Evolutionary conservation across 2,329 filamentous ascomycete genomes (phyloP).

Genomic region (Cryoendolithus antarcticus): DNA sequence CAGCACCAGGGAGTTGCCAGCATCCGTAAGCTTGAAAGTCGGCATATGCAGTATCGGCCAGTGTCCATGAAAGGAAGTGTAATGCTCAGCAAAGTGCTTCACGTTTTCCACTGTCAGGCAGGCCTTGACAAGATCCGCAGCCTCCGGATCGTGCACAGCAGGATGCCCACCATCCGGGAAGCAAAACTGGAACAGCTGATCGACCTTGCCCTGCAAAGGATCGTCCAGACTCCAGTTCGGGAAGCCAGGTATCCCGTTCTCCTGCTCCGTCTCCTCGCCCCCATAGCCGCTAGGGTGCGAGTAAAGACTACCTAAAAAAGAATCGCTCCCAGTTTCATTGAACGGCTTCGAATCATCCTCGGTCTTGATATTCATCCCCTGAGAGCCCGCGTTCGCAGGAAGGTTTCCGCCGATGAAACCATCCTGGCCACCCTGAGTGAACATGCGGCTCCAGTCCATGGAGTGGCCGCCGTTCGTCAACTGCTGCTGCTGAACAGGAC

Average conservation of each 20-base stretch:
- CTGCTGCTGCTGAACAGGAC: slow-evolving; percentile 13
- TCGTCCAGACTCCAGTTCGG: slow-evolving; percentile 33
- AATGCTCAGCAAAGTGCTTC: slow-evolving; percentile 58
- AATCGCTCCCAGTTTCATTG: slow-evolving; percentile 33
- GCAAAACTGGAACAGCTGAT: slow-evolving; percentile 38
- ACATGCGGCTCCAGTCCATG: slow-evolving; percentile 34
- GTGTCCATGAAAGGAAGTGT: slow-evolving; percentile 61
- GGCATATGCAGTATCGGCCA: slow-evolving; percentile 62
- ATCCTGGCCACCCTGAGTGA: slow-evolving; percentile 33
- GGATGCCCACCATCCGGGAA: slow-evolving; percentile 44
- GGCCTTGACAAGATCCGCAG: slow-evolving; percentile 27
- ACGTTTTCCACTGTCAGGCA: slow-evolving; percentile 57
- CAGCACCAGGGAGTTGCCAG: slow-evolving; percentile 54
- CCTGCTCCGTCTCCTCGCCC: slow-evolving; percentile 23
- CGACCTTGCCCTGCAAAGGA: slow-evolving; percentile 34
- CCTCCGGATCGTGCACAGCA: slow-evolving; percentile 39
- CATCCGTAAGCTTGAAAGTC: slow-evolving; percentile 55
- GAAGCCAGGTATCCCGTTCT: slow-evolving; percentile 23
- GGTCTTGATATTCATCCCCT: slow-evolving; percentile 28
- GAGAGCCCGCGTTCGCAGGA: slow-evolving; percentile 32
- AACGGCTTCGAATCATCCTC: slow-evolving; percentile 31
- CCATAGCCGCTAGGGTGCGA: slow-evolving; percentile 32
- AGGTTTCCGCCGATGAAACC: slow-evolving; percentile 33
- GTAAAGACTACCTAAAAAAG: slow-evolving; percentile 38
- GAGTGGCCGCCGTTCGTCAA: slow-evolving; percentile 19